phyloP scores from a whole-genome alignment of 768 basidiomycete species.

The Lactarius deliciosus region DNA sequence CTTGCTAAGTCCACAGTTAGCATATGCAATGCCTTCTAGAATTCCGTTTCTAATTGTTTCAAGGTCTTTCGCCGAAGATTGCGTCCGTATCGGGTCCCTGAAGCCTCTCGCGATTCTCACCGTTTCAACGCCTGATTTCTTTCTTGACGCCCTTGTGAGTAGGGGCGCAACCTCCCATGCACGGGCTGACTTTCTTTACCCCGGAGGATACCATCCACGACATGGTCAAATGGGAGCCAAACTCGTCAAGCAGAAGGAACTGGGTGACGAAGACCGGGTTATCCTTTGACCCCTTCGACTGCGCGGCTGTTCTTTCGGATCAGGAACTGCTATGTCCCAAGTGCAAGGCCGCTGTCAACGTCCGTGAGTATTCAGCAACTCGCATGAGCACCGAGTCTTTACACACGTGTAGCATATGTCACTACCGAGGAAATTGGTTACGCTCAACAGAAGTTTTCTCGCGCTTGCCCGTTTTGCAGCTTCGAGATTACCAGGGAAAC shows the following conservation, averaged over 20 bases:
- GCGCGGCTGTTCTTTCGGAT: conserved; percentile 32
- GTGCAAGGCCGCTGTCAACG: conserved; percentile 33
- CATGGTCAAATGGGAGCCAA: conserved; percentile 27
- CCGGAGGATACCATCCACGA: conserved; percentile 30
- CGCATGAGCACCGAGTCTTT: conserved; percentile 19
- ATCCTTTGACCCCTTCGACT: conserved; percentile 39
- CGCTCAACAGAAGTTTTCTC: conserved; percentile 43
- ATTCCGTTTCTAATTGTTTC: not conserved
- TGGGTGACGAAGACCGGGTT: conserved; percentile 32
- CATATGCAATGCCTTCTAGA: not conserved
- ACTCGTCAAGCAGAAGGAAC: conserved; percentile 8
- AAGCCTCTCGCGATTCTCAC: conserved; percentile 5
- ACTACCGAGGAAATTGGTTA: conserved; percentile 47
- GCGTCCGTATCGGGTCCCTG: conserved; percentile 18
- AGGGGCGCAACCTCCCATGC: not conserved
- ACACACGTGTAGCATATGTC: conserved; percentile 40
- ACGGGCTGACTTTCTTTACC: not conserved
- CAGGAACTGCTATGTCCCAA: conserved; percentile 40
- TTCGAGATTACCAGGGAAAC: conserved; percentile 43
- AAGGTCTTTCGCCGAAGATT: conserved; percentile 35
- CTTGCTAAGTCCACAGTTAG: conserved; percentile 41
- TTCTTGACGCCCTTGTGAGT: conserved; percentile 22
- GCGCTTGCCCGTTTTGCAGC: conserved; percentile 41
- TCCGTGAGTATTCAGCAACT: conserved; percentile 34
- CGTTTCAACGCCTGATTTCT: conserved; percentile 2